Percentiles rank a stretch among this genome's conserved stretches.
These are phyloP conservation scores for Cyathus striatus DNA, from an alignment of 768 basidiomycete species.

Conservation along the genomic window DNA sequence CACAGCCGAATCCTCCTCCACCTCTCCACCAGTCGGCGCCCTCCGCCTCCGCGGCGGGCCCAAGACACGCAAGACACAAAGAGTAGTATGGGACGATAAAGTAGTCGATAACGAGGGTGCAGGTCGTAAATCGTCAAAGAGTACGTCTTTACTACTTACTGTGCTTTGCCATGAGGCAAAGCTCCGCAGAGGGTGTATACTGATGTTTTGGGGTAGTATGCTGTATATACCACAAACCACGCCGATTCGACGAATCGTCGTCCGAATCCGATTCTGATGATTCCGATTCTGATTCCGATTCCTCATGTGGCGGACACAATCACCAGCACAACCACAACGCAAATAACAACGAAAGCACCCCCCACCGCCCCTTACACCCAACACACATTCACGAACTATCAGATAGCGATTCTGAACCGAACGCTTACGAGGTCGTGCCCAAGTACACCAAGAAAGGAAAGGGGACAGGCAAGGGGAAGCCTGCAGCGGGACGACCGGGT, in stretches of 20 bases:
- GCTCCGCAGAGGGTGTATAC: no score
- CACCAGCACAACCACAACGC: conserved; percentile 12
- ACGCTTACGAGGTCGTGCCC: conserved; percentile 46
- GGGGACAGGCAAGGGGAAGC: no score
- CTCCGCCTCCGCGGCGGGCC: conserved; percentile 57
- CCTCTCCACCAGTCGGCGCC: conserved; percentile 34
- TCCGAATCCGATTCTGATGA: conserved; percentile 55
- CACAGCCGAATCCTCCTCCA: conserved; percentile 18
- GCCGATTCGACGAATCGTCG: conserved; percentile 78
- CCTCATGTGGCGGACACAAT: conserved; percentile 15
- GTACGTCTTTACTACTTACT: conserved; percentile 39
- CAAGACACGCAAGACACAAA: conserved; percentile 31
- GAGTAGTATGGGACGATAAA: conserved; percentile 80
- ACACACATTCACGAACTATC: conserved; percentile 17
- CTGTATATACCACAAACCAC: conserved; percentile 89
- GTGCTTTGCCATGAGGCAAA: no score
- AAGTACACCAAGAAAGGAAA: conserved; percentile 30
- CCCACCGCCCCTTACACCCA: conserved; percentile 4
- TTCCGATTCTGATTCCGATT: conserved; percentile 46
- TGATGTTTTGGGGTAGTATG: no score
- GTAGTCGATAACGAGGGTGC: conserved; percentile 89
- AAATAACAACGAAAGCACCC: conserved; percentile 7
- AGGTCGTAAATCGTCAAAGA: conserved; percentile 90
- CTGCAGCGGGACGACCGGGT: no score
- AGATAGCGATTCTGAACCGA: conserved; percentile 24